Evolutionary conservation across 2,329 filamentous ascomycete species (phyloP).

Genomic region (Botrytis cinerea): DNA sequence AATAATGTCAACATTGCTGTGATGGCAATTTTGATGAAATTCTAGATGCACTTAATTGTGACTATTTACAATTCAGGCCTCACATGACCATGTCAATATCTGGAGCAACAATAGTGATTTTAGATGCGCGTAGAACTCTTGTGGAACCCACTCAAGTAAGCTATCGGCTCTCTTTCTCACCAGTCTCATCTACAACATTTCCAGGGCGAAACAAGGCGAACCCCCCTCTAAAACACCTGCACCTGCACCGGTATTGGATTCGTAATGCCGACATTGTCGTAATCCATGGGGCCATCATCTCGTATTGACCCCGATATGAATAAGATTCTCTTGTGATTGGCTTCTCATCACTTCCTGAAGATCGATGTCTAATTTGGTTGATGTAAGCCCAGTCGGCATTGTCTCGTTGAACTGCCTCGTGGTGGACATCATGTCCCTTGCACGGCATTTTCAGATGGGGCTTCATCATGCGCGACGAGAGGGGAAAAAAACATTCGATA

Average conservation of each 20-base stretch:
- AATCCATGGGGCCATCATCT: conserved; percentile 14
- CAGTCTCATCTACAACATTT: neutral
- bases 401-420: neutral
- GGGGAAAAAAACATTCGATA: neutral
- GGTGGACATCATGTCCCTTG: neutral
- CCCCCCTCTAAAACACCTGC: neutral
- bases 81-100: neutral
- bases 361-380: conserved; percentile 1
- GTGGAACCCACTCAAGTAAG: neutral
- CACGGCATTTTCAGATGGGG: neutral
- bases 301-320: conserved; percentile 6
- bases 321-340: neutral
- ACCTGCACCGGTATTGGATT: conserved; percentile 3
- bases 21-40: neutral
- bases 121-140: neutral
- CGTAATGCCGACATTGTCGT: conserved; percentile 7
- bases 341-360: neutral
- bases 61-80: neutral
- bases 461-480: neutral
- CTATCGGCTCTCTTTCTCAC: neutral
- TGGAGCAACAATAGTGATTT: neutral
- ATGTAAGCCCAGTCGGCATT: conserved; percentile 4
- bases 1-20: neutral
- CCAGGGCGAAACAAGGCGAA: neutral
- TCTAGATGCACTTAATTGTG: neutral